A percentile compares a stretch with the other conserved stretches of the same genome.
Conservation (phyloP, 345 rosid species). For the Streptanthus diversifolius region DNA sequence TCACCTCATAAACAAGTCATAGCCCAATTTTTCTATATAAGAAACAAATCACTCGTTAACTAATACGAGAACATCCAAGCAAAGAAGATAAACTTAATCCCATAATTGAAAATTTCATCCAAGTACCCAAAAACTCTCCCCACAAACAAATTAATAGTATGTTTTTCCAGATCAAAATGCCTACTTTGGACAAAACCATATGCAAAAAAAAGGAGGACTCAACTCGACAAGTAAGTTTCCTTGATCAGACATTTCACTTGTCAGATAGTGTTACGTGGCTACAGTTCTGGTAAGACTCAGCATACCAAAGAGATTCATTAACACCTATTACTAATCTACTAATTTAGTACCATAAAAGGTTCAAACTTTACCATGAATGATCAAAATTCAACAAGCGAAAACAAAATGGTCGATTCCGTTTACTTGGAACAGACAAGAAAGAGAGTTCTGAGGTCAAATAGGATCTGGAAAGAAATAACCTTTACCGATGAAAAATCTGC, state of each 20-base stretch:
- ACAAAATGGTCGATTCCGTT: background rate
- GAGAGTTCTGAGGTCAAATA: background rate
- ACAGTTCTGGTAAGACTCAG: background rate
- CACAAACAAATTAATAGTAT: background rate
- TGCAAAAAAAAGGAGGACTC: background rate
- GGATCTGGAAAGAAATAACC: slow-evolving; percentile 11
- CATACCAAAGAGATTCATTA: slow-evolving; percentile 14
- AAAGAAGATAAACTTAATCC: background rate
- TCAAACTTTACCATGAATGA: slow-evolving; percentile 17
- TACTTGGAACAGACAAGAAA: slow-evolving; percentile 25
- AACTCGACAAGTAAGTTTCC: background rate
- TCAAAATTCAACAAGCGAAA: slow-evolving; percentile 20
- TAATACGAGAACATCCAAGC: slow-evolving; percentile 3
- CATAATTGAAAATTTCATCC: background rate
- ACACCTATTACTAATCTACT: background rate
- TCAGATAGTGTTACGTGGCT: background rate
- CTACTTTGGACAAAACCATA: background rate
- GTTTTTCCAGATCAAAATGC: background rate
- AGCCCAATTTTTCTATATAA: background rate
- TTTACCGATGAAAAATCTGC: slow-evolving; percentile 9
- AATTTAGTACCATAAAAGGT: background rate
- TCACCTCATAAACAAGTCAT: background rate
- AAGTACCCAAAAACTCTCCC: background rate
- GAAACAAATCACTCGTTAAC: slow-evolving; percentile 1
- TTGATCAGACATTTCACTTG: background rate